phyloP scores from a whole-genome alignment of 768 basidiomycete species.

The Lactarius tabidus region DNA sequence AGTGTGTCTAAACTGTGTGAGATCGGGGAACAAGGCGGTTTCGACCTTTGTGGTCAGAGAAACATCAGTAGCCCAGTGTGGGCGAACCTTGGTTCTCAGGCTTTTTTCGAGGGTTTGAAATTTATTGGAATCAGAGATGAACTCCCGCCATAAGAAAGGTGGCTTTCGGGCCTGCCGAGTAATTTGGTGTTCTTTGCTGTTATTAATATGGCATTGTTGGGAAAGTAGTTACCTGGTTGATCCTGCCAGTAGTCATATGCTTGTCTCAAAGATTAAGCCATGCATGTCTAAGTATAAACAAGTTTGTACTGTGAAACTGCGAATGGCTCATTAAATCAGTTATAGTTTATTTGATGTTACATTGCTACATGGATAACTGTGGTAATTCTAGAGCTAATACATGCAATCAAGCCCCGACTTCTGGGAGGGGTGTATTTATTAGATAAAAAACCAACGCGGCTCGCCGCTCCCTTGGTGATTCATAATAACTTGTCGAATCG shows the following conservation, averaged over 20 bases:
- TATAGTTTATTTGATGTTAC: conserved; percentile 77
- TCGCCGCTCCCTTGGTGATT: conserved; percentile 65
- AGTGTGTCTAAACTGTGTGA: conserved; percentile 34
- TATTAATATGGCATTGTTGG: too few species aligned
- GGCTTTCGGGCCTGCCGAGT: too few species aligned
- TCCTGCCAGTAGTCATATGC: conserved; percentile 83
- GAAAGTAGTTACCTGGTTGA: conserved; percentile 76
- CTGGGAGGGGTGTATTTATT: conserved; percentile 30
- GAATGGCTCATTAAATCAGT: conserved; percentile 83
- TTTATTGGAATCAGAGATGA: too few species aligned
- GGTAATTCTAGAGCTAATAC: conserved; percentile 76
- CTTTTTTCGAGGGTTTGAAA: too few species aligned
- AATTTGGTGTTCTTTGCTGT: too few species aligned
- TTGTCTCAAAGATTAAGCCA: conserved; percentile 83
- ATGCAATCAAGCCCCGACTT: conserved; percentile 22
- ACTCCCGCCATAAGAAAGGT: too few species aligned
- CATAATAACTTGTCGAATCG: conserved; percentile 73
- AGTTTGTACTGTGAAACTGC: conserved; percentile 60
- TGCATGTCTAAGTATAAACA: conserved; percentile 68
- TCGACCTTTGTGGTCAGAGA: too few species aligned
- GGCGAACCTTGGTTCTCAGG: too few species aligned
- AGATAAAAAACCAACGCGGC: conserved; percentile 70
- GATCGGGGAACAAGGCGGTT: too few species aligned
- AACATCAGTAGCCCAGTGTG: too few species aligned
- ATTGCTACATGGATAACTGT: conserved; percentile 77